A percentile compares a stretch with the other conserved stretches of the same genome.
phyloP scores from a whole-genome alignment of 2,329 filamentous ascomycete species.

The Biscogniauxia mediterranea region DNA sequence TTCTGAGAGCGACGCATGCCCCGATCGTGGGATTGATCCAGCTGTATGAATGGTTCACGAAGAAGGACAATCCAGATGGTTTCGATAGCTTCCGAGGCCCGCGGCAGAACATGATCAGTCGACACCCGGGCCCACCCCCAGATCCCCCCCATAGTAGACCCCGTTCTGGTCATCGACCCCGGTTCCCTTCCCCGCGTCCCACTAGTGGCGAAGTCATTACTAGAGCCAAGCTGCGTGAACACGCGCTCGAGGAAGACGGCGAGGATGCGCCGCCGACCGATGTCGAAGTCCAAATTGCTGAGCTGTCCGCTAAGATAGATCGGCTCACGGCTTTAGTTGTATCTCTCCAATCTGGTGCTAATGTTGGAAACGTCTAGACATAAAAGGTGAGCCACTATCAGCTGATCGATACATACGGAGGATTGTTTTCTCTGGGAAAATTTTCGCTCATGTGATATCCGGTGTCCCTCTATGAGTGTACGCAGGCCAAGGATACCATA shows the following conservation, averaged over 20 bases:
- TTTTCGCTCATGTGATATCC: no score
- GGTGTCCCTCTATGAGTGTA: not conserved
- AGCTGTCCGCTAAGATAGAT: constrained; percentile 58
- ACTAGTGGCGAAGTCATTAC: constrained; percentile 23
- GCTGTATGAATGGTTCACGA: constrained; percentile 58
- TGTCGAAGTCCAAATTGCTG: constrained; percentile 51
- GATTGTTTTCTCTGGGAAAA: no score
- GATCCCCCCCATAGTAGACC: constrained; percentile 22
- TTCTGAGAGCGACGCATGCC: constrained; percentile 62
- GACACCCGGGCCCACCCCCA: constrained; percentile 21
- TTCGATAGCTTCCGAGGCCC: constrained; percentile 51
- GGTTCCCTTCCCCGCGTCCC: constrained; percentile 23
- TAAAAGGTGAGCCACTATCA: constrained; percentile 8
- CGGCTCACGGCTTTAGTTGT: constrained; percentile 53
- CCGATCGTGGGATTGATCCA: constrained; percentile 70
- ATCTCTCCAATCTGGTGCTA: constrained; percentile 41
- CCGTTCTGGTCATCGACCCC: constrained; percentile 24
- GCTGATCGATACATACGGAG: not conserved
- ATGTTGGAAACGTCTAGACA: constrained; percentile 20
- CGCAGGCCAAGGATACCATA: not conserved
- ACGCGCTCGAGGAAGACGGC: constrained; percentile 34
- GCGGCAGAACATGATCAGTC: constrained; percentile 27
- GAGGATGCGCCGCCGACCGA: constrained; percentile 39
- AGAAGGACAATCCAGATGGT: constrained; percentile 40
- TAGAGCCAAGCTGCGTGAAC: constrained; percentile 16